These are phyloP conservation scores for Tieghemiomyces parasiticus DNA, from an alignment of 192 early-diverging fungal genomes.

Conservation along the genomic window DNA sequence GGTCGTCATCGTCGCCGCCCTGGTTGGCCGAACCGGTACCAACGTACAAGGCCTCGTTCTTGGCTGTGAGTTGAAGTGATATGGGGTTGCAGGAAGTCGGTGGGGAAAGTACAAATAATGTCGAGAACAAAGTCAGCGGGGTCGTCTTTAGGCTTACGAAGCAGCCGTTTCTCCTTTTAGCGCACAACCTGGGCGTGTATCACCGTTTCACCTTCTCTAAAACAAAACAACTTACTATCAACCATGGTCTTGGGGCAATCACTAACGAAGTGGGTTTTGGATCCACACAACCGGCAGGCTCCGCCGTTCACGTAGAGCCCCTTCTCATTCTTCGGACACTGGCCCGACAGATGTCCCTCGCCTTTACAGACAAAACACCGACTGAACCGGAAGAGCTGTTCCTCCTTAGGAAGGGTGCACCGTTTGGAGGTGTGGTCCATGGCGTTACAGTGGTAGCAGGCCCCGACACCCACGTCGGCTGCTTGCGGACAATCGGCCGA, in stretches of 20 bases:
- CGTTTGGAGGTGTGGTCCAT: constrained; percentile 65
- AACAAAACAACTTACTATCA: background rate
- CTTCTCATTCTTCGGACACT: constrained; percentile 76
- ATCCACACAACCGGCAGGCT: constrained; percentile 74
- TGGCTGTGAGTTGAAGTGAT: background rate
- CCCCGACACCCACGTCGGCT: constrained; percentile 28
- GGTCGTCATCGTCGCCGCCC: constrained; percentile 89
- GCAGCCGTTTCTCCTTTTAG: constrained; percentile 11
- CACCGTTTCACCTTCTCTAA: background rate
- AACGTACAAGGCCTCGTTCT: constrained; percentile 35
- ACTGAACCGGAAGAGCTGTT: constrained; percentile 46
- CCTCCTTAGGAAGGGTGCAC: constrained; percentile 29
- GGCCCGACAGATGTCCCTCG: constrained; percentile 64
- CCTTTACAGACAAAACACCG: constrained; percentile 79
- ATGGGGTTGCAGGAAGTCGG: constrained; percentile 7
- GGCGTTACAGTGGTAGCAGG: constrained; percentile 86
- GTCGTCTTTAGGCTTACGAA: background rate
- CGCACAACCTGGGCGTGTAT: background rate
- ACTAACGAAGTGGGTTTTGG: constrained; percentile 66
- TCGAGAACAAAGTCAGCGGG: background rate
- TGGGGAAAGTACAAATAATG: constrained; percentile 10
- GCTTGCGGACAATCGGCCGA: constrained; percentile 66
- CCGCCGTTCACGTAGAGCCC: constrained; percentile 88
- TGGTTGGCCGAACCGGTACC: constrained; percentile 70
- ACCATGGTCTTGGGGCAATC: constrained; percentile 42